Percentiles rank a stretch among this genome's conserved stretches.
Evolutionary conservation across 2,329 filamentous ascomycete genomes (phyloP).

Genomic region (Penicillium sclerotigenum): DNA sequence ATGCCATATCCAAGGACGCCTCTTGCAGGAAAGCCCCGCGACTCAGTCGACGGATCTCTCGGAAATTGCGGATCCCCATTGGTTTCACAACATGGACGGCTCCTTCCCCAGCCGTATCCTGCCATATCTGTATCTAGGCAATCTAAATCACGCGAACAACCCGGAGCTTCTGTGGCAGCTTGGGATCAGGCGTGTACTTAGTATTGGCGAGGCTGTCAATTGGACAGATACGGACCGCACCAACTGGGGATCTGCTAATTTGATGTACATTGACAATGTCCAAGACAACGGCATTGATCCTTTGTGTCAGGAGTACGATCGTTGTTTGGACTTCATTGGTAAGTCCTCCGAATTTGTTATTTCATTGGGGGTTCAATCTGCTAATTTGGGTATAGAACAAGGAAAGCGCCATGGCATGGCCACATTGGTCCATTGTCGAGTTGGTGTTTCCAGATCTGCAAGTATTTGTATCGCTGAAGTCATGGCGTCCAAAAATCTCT

Average conservation of each 20-base stretch:
- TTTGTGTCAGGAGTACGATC: conserved; percentile 76
- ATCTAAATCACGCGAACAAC: conserved; percentile 90
- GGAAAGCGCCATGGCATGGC: conserved; percentile 74
- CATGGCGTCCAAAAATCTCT: conserved; percentile 76
- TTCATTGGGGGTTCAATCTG: not conserved
- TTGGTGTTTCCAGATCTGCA: conserved; percentile 90
- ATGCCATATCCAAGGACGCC: conserved; percentile 69
- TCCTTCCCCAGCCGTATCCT: conserved; percentile 85
- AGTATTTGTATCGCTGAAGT: conserved; percentile 99
- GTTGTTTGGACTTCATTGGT: conserved; percentile 92
- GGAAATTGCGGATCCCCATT: conserved; percentile 59
- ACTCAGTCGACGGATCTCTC: conserved; percentile 25
- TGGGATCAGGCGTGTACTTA: conserved; percentile 83
- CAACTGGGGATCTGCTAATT: conserved; percentile 71
- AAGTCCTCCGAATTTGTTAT: conserved; percentile 39
- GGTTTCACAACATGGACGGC: conserved; percentile 81
- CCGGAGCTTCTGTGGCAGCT: conserved; percentile 74
- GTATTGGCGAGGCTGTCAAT: conserved; percentile 81
- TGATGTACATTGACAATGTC: conserved; percentile 77
- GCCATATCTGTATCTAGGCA: conserved; percentile 94
- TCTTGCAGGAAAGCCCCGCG: conserved; percentile 57
- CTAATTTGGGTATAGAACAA: conserved; percentile 56
- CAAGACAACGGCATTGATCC: conserved; percentile 98
- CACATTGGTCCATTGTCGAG: conserved; percentile 92
- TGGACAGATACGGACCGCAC: conserved; percentile 72